Conservation (phyloP, 495 filamentous ascomycete genomes). For the Aspergillus affinis region DNA sequence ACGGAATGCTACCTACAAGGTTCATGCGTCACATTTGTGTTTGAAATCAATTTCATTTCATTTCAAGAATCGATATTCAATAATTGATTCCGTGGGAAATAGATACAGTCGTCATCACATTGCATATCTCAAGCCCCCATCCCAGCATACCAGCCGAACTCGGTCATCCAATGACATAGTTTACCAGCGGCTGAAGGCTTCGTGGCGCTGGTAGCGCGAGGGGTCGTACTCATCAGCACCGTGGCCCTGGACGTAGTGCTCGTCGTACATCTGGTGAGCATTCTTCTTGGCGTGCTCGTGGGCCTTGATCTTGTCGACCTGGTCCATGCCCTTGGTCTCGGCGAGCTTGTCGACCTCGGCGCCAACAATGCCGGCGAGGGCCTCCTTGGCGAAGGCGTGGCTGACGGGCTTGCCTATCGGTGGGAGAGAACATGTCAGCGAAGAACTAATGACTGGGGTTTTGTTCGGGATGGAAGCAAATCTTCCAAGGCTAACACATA, state of each 20-base stretch:
- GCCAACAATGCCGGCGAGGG: constrained; percentile 67
- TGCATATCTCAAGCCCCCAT: constrained; percentile 4
- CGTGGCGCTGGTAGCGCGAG: constrained; percentile 34
- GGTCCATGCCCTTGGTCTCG: constrained; percentile 76
- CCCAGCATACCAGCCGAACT: constrained; percentile 10
- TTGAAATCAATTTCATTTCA: neutral
- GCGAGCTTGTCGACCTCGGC: constrained; percentile 76
- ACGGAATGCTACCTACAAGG: neutral
- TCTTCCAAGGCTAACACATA: constrained; percentile 28
- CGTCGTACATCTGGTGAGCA: constrained; percentile 62
- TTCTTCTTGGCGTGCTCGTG: constrained; percentile 66
- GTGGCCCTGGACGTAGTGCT: constrained; percentile 52
- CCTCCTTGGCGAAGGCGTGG: constrained; percentile 77
- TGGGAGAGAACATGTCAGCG: neutral
- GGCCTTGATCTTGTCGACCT: constrained; percentile 63
- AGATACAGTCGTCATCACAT: constrained; percentile 12
- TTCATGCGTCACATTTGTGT: neutral
- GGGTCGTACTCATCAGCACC: constrained; percentile 46
- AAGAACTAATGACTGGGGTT: neutral
- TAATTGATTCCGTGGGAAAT: constrained; percentile 1
- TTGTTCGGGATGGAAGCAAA: neutral
- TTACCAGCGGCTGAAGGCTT: constrained; percentile 28
- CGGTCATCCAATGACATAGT: constrained; percentile 1
- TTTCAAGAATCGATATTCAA: neutral
- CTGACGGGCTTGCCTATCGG: constrained; percentile 63